Evolutionary conservation across 208 protist genomes (phyloP).

Genomic region (Acanthamoeba healyi): DNA sequence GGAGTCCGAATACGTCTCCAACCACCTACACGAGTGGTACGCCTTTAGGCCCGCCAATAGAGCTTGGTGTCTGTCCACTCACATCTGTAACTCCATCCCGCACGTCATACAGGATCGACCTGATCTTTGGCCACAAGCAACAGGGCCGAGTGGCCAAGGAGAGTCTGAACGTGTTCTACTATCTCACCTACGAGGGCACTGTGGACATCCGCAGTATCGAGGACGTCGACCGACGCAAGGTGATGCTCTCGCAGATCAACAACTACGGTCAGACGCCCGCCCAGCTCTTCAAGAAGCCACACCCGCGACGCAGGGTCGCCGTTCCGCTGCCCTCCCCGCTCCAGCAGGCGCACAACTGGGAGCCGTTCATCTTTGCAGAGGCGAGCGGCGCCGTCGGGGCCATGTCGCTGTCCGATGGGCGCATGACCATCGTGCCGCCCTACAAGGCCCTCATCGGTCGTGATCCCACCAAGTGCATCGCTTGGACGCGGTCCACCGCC

Average conservation of each 20-base stretch:
- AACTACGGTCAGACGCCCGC: conserved; percentile 96
- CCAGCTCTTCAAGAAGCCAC: conserved; percentile 73
- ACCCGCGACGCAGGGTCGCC: conserved; percentile 32
- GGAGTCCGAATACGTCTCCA: conserved; percentile 94
- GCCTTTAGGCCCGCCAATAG: not conserved
- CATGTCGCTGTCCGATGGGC: not conserved
- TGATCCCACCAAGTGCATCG: conserved; percentile 8
- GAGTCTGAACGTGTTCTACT: conserved; percentile 96
- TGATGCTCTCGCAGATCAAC: conserved; percentile 94
- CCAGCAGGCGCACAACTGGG: conserved; percentile 1
- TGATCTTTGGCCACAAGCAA: conserved; percentile 98
- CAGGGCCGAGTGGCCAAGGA: conserved; percentile 92
- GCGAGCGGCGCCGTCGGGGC: not conserved
- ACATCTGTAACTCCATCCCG: no score
- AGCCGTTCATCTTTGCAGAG: conserved; percentile 54
- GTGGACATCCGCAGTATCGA: conserved; percentile 91
- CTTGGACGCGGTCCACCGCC: conserved; percentile 37
- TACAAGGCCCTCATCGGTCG: conserved; percentile 53
- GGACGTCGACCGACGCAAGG: conserved; percentile 83
- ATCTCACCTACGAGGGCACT: conserved; percentile 90
- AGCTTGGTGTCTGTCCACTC: no score
- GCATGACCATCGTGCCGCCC: not conserved
- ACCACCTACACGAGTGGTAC: conserved; percentile 90
- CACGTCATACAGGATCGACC: conserved; percentile 92
- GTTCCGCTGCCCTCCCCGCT: not conserved